Evolutionary conservation across 1,284 basidiomycete species (phyloP).

Genomic region (Malassezia caprae): DNA sequence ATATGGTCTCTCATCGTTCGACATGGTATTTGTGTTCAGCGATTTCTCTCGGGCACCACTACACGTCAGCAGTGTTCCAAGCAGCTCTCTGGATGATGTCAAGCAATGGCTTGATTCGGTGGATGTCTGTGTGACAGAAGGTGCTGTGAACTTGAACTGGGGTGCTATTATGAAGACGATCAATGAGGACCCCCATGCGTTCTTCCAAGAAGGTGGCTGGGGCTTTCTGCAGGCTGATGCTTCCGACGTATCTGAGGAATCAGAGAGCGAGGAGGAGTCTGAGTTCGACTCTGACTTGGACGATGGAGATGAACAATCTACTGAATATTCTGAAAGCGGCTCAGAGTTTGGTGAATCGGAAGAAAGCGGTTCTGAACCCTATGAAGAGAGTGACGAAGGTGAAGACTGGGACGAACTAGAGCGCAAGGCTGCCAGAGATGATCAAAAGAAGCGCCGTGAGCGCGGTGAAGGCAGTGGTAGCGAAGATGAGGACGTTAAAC

Average conservation of each 20-base stretch:
- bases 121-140: slow-evolving; percentile 89
- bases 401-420: slow-evolving; percentile 95
- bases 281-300: slow-evolving; percentile 46
- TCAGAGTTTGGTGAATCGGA: slow-evolving; percentile 46
- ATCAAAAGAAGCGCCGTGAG: slow-evolving; percentile 35
- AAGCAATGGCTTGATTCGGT: slow-evolving; percentile 74
- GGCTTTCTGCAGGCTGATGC: slow-evolving; percentile 58
- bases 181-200: slow-evolving; percentile 68
- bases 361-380: slow-evolving; percentile 56
- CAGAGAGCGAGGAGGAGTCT: slow-evolving; percentile 37
- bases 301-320: slow-evolving; percentile 43
- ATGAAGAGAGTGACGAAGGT: slow-evolving; percentile 57
- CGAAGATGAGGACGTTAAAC: slow-evolving; percentile 21
- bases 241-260: slow-evolving; percentile 18
- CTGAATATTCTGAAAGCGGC: slow-evolving; percentile 34
- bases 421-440: slow-evolving; percentile 54
- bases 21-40: slow-evolving; percentile 89
- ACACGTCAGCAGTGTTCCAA: slow-evolving; percentile 50
- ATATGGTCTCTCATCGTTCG: slow-evolving; percentile 92
- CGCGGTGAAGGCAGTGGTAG: slow-evolving; percentile 24
- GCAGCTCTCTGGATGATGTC: slow-evolving; percentile 36
- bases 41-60: slow-evolving; percentile 86
- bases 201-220: slow-evolving; percentile 95
- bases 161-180: slow-evolving; percentile 63
- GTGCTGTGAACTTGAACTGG: slow-evolving; percentile 97